Base-by-base conservation (phyloP, 2,329 filamentous ascomycete species). In the Malbranchea cinnamomea region DNA sequence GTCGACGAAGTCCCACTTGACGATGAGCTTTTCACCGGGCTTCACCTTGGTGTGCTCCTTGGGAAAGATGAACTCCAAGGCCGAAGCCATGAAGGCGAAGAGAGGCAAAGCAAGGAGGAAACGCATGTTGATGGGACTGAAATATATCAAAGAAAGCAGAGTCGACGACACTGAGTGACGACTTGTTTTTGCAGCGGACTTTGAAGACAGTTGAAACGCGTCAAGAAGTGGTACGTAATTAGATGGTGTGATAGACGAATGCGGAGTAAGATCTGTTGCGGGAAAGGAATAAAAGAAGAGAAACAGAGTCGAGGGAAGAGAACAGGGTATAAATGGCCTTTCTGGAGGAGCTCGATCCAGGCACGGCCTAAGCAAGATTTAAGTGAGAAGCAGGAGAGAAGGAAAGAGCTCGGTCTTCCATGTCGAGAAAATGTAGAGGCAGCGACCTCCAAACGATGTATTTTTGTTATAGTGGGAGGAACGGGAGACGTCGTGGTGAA, bases 1-100 rank as follows among this genome's bases (percentile, higher is more conserved):
- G 37, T 59, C 53, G 32, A 59, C 56, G 13, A 43, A 49, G 26
- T 43, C 41, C 57, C 57, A 60, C 18, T 45, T 43, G 22, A 59
- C 46, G 23, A 41, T 42, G 38, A 49, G 37, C 22, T 41, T 46
- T 17, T 45, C 39, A 22, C 57, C 57, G 34, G 54, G 54, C 21
- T 41, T 34, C 32, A 57, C 37, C 34, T 54, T 55, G n/a, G 48
- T 42, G 45, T 59, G 57, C 29, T 38, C 36, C 4, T 41, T 33
- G 5, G 56, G 56, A 26, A 40, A 32, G 23, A 34, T 43, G 35
- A 48, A 45, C 26, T 37, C 33, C 26, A 48, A 38, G 30, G 43
- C 44, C 10, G 43, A 30, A 16, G 24, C 42, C 12, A 44, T 27
- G 14, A 42, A 38, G 9, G 36, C 27, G 16, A 44, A 18, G 28